phyloP scores from a whole-genome alignment of 2,329 filamentous ascomycete genomes.

The Neofusicoccum laricinum region DNA sequence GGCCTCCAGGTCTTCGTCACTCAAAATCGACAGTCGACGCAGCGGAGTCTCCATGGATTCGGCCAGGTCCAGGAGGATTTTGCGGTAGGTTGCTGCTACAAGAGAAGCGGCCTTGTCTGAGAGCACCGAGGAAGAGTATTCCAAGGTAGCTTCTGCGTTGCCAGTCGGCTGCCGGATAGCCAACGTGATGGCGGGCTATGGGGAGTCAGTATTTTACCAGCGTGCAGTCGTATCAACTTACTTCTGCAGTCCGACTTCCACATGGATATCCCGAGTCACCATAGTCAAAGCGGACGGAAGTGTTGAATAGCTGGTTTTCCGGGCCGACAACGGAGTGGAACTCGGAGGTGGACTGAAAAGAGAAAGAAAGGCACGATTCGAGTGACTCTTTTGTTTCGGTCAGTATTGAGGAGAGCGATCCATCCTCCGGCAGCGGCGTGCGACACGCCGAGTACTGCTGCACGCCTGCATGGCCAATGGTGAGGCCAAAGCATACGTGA shows the following conservation, averaged over 20 bases:
- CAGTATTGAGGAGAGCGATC: not conserved
- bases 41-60: not conserved
- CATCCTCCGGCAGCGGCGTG: not conserved
- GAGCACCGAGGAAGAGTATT: not conserved
- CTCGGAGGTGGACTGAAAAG: not conserved
- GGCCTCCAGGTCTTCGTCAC: not conserved
- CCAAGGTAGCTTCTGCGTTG: not conserved
- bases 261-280: not conserved
- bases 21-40: not conserved
- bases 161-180: not conserved
- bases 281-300: not conserved
- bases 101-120: not conserved
- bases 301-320: constrained; percentile 1
- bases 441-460: not conserved
- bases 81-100: not conserved
- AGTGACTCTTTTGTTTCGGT: not conserved
- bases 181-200: not conserved
- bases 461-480: not conserved
- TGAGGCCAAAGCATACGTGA: not conserved
- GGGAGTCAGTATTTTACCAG: not conserved
- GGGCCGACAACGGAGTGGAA: not conserved
- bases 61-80: not conserved
- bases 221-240: not conserved
- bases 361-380: not conserved
- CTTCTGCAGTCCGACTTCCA: not conserved